Percentiles rank a stretch among this genome's conserved stretches.
Evolutionary conservation across 148 eudicot genomes (phyloP).

Genomic region (Camellia granthamiana): DNA sequence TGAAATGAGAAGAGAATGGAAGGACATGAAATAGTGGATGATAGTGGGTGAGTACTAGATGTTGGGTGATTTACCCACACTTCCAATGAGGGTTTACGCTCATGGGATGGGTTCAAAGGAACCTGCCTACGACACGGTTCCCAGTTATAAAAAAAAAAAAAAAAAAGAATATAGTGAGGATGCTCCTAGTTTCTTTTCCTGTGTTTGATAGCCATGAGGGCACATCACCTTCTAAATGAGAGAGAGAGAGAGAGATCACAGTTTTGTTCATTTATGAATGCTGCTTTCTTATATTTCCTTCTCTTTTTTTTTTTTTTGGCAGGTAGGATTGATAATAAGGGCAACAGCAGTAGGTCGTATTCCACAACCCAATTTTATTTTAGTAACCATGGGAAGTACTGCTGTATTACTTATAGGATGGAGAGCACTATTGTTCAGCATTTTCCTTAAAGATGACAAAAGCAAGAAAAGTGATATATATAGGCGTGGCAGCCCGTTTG

Average conservation of each 20-base stretch:
- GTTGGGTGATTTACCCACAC: too few species aligned
- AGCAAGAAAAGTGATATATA: slow-evolving; percentile 63
- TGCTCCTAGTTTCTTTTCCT: slow-evolving; percentile 7
- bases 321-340: slow-evolving; percentile 70
- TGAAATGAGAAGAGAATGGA: not conserved
- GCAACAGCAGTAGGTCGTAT: slow-evolving; percentile 48
- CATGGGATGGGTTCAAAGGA: too few species aligned
- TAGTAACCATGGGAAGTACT: slow-evolving; percentile 87
- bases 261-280: not conserved
- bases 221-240: not conserved
- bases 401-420: slow-evolving; percentile 80
- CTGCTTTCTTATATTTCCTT: not conserved
- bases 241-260: not conserved
- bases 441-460: slow-evolving; percentile 35
- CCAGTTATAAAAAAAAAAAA: too few species aligned
- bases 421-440: slow-evolving; percentile 59
- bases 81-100: too few species aligned
- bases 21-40: not conserved
- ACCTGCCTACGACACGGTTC: too few species aligned
- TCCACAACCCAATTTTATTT: slow-evolving; percentile 59
- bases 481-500: slow-evolving; percentile 81
- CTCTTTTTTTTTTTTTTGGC: slow-evolving; percentile 15
- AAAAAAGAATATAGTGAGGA: not conserved
- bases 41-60: too few species aligned
- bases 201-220: not conserved